Conservation (phyloP, 257 asterid species). For the Solanum tarapatanum region DNA sequence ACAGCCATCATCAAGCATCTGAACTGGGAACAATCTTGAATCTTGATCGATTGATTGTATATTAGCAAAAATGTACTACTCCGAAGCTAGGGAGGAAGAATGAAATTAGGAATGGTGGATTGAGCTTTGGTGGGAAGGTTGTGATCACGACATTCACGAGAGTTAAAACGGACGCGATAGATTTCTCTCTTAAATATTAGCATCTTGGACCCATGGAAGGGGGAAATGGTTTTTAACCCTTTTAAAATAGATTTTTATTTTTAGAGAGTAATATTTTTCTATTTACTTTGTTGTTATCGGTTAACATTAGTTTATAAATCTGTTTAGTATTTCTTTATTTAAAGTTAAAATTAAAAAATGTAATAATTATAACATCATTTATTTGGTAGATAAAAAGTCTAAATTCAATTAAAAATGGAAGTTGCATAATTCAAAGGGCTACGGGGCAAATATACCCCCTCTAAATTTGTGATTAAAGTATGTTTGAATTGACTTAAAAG, state of each 20-base stretch:
- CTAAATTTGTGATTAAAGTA: no score
- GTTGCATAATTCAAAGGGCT: background rate
- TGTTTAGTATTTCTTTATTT: background rate
- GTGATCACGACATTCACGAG: background rate
- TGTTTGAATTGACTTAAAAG: no score
- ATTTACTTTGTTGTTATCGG: no score
- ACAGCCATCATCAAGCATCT: conserved; percentile 29
- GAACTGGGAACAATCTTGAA: background rate
- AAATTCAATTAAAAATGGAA: background rate
- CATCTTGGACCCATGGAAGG: background rate
- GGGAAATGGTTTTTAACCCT: background rate
- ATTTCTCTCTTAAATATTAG: background rate
- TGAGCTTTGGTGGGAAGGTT: no score
- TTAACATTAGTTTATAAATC: background rate
- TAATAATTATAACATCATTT: background rate
- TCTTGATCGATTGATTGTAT: background rate
- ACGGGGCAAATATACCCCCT: background rate
- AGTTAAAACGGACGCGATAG: background rate
- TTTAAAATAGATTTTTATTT: background rate
- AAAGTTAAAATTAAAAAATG: background rate
- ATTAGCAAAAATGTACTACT: background rate
- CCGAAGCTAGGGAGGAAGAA: background rate
- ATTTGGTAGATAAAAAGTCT: background rate
- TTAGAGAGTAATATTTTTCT: background rate
- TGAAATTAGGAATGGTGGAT: background rate